phyloP scores from a whole-genome alignment of 495 filamentous ascomycete genomes.

The Podospora conica region DNA sequence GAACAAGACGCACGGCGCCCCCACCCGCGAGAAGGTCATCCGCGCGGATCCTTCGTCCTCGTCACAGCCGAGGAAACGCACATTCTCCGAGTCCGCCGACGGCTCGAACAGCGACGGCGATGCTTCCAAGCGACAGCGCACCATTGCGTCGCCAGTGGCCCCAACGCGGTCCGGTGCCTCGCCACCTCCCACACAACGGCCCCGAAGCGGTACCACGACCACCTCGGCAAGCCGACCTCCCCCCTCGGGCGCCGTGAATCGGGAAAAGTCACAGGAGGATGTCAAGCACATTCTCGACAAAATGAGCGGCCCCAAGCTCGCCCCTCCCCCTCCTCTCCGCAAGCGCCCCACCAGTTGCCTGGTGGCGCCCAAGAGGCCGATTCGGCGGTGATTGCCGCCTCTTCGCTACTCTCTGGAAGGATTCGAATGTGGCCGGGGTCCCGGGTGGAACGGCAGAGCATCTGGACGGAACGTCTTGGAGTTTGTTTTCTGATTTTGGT shows the following conservation, averaged over 20 bases:
- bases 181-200: no score
- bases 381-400: not conserved
- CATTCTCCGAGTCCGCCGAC: not conserved
- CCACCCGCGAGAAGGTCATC: not conserved
- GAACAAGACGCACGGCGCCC: conserved; percentile 7
- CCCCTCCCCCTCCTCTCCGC: not conserved
- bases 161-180: no score
- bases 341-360: not conserved
- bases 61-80: not conserved
- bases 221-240: not conserved
- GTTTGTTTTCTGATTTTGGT: not conserved
- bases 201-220: no score
- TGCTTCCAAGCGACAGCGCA: not conserved
- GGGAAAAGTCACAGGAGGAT: not conserved
- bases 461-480: not conserved
- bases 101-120: not conserved
- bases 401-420: not conserved
- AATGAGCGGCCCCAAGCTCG: not conserved
- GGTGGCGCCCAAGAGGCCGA: not conserved
- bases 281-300: not conserved
- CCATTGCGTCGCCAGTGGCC: not conserved
- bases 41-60: not conserved
- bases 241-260: not conserved
- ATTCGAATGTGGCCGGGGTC: not conserved
- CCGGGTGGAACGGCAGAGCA: not conserved